Evolutionary conservation across 1,284 basidiomycete genomes (phyloP).

Genomic region (Cryptococcus hybrid): DNA sequence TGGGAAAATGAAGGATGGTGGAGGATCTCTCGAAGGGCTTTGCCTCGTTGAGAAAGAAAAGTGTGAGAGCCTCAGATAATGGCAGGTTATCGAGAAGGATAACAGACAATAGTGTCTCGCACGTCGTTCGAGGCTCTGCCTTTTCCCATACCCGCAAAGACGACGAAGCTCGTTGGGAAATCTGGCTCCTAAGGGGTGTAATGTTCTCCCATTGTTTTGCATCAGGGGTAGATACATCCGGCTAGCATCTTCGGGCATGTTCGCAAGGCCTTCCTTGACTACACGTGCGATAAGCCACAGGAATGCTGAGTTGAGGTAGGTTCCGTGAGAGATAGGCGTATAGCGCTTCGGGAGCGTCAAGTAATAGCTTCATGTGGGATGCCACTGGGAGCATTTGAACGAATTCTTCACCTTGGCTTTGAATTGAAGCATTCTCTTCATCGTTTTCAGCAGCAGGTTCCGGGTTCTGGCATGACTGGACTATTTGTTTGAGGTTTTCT

Average conservation of each 20-base stretch:
- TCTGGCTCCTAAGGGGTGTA: constrained; percentile 76
- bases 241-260: constrained; percentile 28
- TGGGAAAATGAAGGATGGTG: constrained; percentile 12
- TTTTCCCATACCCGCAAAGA: constrained; percentile 24
- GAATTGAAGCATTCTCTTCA: constrained; percentile 7
- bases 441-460: constrained; percentile 3
- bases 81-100: constrained; percentile 80
- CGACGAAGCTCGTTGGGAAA: constrained; percentile 76
- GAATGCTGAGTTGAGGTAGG: constrained; percentile 78
- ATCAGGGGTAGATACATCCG: constrained; percentile 63
- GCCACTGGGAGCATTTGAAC: constrained; percentile 70
- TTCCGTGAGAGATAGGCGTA: constrained; percentile 78
- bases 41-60: constrained; percentile 67
- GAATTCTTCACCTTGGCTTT: constrained; percentile 48
- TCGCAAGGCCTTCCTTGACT: constrained; percentile 52
- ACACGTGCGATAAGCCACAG: constrained; percentile 80
- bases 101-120: constrained; percentile 69
- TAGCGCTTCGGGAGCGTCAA: constrained; percentile 78
- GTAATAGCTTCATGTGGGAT: constrained; percentile 78
- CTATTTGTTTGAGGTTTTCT: constrained; percentile 40
- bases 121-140: not conserved
- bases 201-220: constrained; percentile 85
- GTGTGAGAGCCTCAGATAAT: constrained; percentile 65
- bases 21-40: constrained; percentile 57
- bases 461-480: constrained; percentile 29